phyloP scores from a whole-genome alignment of 805 yeast genomes.

The Suhomyces sp. region DNA sequence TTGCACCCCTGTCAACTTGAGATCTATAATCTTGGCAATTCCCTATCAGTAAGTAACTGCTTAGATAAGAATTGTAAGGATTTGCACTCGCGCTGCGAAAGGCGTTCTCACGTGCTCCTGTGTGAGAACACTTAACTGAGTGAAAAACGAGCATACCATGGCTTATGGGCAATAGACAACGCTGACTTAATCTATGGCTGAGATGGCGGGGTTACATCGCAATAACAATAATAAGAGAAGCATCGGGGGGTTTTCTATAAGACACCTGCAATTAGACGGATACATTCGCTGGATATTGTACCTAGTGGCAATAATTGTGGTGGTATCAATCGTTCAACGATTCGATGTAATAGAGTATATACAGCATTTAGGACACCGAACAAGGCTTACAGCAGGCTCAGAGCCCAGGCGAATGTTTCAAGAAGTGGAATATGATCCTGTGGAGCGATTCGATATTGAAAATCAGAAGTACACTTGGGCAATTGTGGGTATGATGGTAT shows the following conservation, averaged over 20 bases:
- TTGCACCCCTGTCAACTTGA: background rate
- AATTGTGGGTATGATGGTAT: background rate
- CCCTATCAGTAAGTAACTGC: background rate
- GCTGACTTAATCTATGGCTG: background rate
- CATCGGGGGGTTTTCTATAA: background rate
- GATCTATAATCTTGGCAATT: background rate
- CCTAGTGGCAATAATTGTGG: background rate
- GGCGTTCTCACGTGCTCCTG: background rate
- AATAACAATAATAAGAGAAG: background rate
- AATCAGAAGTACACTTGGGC: conserved; percentile 21
- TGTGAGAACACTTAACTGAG: background rate
- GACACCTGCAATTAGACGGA: background rate
- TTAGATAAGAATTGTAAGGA: background rate
- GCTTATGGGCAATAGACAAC: background rate
- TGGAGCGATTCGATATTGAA: conserved; percentile 27
- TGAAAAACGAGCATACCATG: background rate
- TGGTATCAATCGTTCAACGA: background rate
- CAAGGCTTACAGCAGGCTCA: background rate
- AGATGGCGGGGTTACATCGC: background rate
- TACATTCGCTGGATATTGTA: background rate
- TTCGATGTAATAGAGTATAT: background rate
- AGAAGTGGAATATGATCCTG: conserved; percentile 24
- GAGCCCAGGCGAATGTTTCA: conserved; percentile 14
- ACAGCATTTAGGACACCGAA: background rate
- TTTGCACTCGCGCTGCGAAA: background rate